These are phyloP conservation scores for Botrytis hyacinthi DNA, from an alignment of 2,329 filamentous ascomycete species.

Conservation along the genomic window DNA sequence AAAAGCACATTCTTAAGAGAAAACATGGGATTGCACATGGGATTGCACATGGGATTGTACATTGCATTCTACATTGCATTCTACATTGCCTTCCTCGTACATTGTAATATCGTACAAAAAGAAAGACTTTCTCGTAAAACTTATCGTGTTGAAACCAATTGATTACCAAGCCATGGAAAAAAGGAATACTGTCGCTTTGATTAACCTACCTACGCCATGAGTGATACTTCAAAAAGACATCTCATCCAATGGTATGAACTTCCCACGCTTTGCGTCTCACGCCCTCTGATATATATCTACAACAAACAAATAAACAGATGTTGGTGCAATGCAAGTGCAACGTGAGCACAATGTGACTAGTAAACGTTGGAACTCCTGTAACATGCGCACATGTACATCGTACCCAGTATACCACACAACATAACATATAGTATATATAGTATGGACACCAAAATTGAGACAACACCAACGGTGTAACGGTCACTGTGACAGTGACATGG, in stretches of 20 bases:
- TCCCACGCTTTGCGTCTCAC: not conserved
- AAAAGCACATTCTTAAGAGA: not conserved
- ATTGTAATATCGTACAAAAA: not conserved
- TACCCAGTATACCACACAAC: not conserved
- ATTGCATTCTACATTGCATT: not conserved
- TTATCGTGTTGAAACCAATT: not conserved
- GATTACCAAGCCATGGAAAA: not conserved
- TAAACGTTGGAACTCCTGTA: not conserved
- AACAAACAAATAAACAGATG: not conserved
- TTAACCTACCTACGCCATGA: not conserved
- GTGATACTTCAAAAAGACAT: not conserved
- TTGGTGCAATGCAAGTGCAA: not conserved
- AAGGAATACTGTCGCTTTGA: not conserved
- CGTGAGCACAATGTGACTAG: not conserved
- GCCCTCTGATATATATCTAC: not conserved
- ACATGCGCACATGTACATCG: not conserved
- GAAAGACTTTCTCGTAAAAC: not conserved
- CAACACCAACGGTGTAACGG: conserved; percentile 5
- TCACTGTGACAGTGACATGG: not conserved
- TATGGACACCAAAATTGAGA: not conserved
- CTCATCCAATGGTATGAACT: not conserved
- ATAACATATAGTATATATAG: not conserved
- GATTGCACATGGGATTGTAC: not conserved
- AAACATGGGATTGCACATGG: not conserved
- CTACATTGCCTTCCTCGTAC: too few species aligned